Evolutionary conservation across 192 early-diverging fungal genomes (phyloP), one percentile per base, ranked within the genome.

Genomic region (Backusella morwellensis): DNA sequence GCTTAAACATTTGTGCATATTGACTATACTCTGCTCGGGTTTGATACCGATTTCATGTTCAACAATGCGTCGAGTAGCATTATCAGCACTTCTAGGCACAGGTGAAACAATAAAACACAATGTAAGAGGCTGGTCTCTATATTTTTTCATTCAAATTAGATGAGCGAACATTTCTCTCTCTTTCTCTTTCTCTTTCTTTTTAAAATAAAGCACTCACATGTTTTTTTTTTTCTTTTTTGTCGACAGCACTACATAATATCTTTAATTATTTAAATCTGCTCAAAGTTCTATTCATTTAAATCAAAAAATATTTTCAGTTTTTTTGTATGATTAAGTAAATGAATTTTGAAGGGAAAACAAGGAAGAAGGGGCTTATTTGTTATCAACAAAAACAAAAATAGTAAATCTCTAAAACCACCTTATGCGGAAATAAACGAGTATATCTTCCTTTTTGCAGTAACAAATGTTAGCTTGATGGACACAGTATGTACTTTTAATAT

Each of bases 181-280:
- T 44, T 12, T 26, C 8, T 50, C 29, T 68, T 0, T 36, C 4
- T 41, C 1, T 11, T 11, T 36, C 17, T 44, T 21, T 23, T 21
- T 50, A 36, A 44, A 68, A 74, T 35, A 35, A n/a, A 66, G 15
- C 26, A 80, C 88, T 81, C 86, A 94, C 95, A 97, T 69, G 91
- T 90, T 86, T 97, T 97, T 81, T 81, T 44, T 90, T 89, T 82
- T 99, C 96, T 75, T 97, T 86, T n/a, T 90, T 77, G 85, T 97
- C 92, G 19, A 97, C 86, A 14, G 97, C 79, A 77, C 98, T 99
- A 89, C 96, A 98, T 95, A 11, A 94, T 96, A 81, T 99, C 97
- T 70, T 89, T 89, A 94, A 99, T 98, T 34, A 98, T 91, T 38
- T 93, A 93, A 75, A 95, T 93, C 84, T 97, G 93, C 81, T 93